Base-by-base conservation (phyloP, 2,329 filamentous ascomycete species). In the Colletotrichum karsti region DNA sequence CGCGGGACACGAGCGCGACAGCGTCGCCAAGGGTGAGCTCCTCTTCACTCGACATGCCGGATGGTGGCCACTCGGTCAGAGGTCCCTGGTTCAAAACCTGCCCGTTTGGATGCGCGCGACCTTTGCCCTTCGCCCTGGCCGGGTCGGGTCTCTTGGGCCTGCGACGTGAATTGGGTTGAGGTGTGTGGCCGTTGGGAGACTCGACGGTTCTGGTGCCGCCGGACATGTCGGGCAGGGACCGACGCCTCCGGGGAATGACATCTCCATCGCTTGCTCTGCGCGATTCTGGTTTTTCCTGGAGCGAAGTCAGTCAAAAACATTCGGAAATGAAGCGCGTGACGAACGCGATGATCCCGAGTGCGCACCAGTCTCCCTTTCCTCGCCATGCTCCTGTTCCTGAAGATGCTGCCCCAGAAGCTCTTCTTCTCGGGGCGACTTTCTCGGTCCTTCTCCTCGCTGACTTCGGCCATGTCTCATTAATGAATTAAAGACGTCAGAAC, bases 61-160 rank as follows among this genome's bases (percentile, higher is more conserved):
- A 77, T 0, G 89, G 89, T 18, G 89, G 89, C 89, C 89, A 91
- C 72, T 84, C 79, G 2, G 83, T 84, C 64, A 87, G 76, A 5
- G 83, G 81, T 7, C 71, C 71, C 58, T 69, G 7, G 22, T 79
- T 78, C 69, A 74, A 72, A 60, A 58, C 55, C 58, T 73, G 69
- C 41, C 77, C 74, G 50, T 78, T 76, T 18, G 73, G 54, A 48
- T 77, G 72, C 46, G 80, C 80, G 33, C 74, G 77, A 15, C 77
- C 80, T 64, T 83, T 82, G 20, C 81, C 80, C 70, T 82, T 83
- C 66, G 66, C 73, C 61, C 69, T 76, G 69, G 72, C 74, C 62
- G 67, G 77, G 61, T 81, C 79, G 7, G 81, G 77, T 60, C 81
- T 80, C 60, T 81, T 80, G 28, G 79, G 78, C 70, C 82, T 79